Evolutionary conservation across 2,329 filamentous ascomycete genomes (phyloP), one percentile per base, ranked within the genome.

Genomic region (Monilinia aucupariae): DNA sequence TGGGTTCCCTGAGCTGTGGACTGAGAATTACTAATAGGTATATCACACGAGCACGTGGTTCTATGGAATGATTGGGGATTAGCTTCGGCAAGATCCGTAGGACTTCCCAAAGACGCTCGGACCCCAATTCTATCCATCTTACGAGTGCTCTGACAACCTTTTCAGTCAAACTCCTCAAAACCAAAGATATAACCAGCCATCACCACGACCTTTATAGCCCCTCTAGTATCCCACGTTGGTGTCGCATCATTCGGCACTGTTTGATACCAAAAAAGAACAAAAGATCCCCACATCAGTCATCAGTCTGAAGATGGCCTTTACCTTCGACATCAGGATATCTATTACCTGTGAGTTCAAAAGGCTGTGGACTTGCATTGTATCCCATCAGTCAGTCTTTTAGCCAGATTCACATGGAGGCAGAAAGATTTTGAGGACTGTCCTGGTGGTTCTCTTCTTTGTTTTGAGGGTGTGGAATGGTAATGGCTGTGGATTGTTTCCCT

Each of bases 61-160:
- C n/a, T 20, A 22, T 50, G n/a, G 13, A 30, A 45, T 37, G 30
- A 17, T 27, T 55, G 37, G 27, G 20, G n/a, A 41, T 20, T 20
- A 47, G 41, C 30, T 17, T 34, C 41, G 54, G 54, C 43, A 56
- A 56, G 27, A 17, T 47, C 41, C 54, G 54, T 25, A 47, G 41
- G 34, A 22, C 0, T 32, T 32, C 30, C 8, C 37, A 15, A 7
- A 17, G 41, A 22, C 43, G 54, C 54, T 56, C 54, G 54, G 54
- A n/a, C 54, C 27, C 27, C 41, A 32, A 17, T 43, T 15, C 52
- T 17, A 4, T 34, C 17, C 6, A 34, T 20, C 54, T 20, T 13
- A 47, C n/a, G n/a, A n/a, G n/a, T n/a, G n/a, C 15, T 12, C 8
- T 13, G 15, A 47, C 27, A 56, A 47, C 27, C 13, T 34, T 56